Base-by-base conservation (phyloP, 192 early-diverging fungal genomes). In the Gonapodya prolifera region DNA sequence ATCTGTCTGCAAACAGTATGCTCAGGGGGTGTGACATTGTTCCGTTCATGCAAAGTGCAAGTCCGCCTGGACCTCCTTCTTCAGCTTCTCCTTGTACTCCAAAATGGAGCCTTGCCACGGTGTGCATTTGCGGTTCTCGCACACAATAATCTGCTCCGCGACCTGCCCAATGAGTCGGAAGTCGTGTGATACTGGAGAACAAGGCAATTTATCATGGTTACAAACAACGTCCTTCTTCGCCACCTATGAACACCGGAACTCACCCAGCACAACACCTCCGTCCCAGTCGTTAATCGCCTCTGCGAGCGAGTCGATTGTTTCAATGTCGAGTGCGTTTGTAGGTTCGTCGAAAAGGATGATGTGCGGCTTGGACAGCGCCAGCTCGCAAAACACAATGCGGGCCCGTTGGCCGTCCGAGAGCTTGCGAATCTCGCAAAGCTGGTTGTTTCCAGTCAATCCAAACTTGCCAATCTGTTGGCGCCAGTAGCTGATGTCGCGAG, bases 281-380 rank as follows among this genome's bases (percentile, higher is more conserved):
- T 91, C 91, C 84, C 93, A 99, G 76, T 83, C 81, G 81, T 97
- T 96, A 88, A 99, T 98, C 45, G 97, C 97, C 30, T 95, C 88
- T 33, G 97, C 97, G 75, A 99, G 84, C 30, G 93, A 92, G 81
- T 98, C 96, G 78, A 99, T 98, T 35, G 95, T 89, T 91, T 87
- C 88, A 76, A 90, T 88, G 70, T 91, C 86, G 84, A 99, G 92
- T 77, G 95, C 94, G 85, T 99, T 99, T 79, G 97, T 98, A 77
- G 97, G 97, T 91, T 99, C 98, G 79, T 99, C 98, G 80, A 99
- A 91, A 79, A 99, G 86, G 79, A 99, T 84, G 79, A 99, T 93
- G 85, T 96, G 95, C 76, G 98, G 97, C 77, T 88, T 85, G 75
- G 89, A 85, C 70, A 98, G 85, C 1, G 95, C 92, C 18, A 99